Evolutionary conservation across 768 basidiomycete species (phyloP).

Genomic region (Psilocybe sp.): DNA sequence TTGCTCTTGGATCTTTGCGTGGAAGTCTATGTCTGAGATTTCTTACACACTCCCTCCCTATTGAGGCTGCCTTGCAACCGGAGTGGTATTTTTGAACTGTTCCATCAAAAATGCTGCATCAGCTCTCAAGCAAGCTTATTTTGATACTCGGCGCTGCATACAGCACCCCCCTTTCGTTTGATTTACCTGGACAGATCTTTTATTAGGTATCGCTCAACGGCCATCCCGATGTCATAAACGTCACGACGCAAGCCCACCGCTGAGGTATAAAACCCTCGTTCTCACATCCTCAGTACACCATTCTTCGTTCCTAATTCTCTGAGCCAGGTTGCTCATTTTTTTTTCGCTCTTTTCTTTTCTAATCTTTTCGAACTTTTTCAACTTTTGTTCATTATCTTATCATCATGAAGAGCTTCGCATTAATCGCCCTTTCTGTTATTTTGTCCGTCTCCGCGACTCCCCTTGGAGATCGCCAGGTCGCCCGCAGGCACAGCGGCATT

Average conservation of each 20-base stretch:
- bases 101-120: too few relatives aligned
- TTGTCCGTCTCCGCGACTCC: constrained; percentile 29
- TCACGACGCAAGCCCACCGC: neutral
- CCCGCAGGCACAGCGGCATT: constrained; percentile 27
- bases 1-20: neutral
- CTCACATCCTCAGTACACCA: constrained; percentile 12
- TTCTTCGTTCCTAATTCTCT: constrained; percentile 20
- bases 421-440: constrained; percentile 26
- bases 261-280: constrained; percentile 15
- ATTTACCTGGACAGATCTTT: constrained; percentile 15
- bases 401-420: constrained; percentile 27
- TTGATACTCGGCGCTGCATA: constrained; percentile 12
- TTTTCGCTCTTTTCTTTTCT: constrained; percentile 14
- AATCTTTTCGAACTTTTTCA: constrained; percentile 6
- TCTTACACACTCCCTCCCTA: constrained; percentile 4
- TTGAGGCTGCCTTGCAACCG: too few relatives aligned
- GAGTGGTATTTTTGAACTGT: too few relatives aligned
- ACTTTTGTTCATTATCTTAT: constrained; percentile 15
- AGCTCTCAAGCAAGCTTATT: too few relatives aligned
- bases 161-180: constrained; percentile 13
- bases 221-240: constrained; percentile 11
- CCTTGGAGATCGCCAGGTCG: constrained; percentile 30
- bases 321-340: constrained; percentile 34
- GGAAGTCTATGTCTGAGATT: constrained; percentile 7
- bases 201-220: constrained; percentile 8